Evolutionary conservation across 2,329 filamentous ascomycete genomes (phyloP), one percentile per base, ranked within the genome.

Genomic region (Metarhizium rileyi): DNA sequence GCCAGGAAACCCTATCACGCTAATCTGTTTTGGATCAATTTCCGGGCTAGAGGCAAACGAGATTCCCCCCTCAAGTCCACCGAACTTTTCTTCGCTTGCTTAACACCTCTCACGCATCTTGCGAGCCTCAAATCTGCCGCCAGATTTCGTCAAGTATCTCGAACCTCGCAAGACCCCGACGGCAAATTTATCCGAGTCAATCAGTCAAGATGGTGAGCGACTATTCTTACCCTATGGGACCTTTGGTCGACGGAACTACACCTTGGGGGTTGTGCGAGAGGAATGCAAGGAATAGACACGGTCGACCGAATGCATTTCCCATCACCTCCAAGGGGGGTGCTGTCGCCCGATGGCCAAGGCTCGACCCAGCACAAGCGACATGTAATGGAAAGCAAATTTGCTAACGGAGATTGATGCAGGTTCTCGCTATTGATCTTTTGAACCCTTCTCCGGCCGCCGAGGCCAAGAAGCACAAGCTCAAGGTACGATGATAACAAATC

Each of bases 381-480:
- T 27, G 20, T n/a, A 46, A 25, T 8, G 46, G 54, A 35, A 49
- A 49, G 41, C 43, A 27, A 50, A 44, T 48, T 49, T 70, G 72
- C 77, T 82, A 70, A 82, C 70, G 53, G 59, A 61, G 61, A 55
- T 55, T 53, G 46, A 44, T 55, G 61, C 71, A 97, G 93, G 91
- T 97, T 95, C 90, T 98, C 86, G 93, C 93, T 76, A 88, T 97
- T 82, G 93, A 98, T 83, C 90, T 98, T 70, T 86, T 98, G 77
- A 97, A 98, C 89, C 93, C 93, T 71, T 87, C 87, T 72, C 87
- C 91, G 77, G 88, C 89, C 76, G 84, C 91, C 75, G 93, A 98
- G 87, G 90, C 90, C 70, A 89, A 90, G 81, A 97, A 97, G 87
- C 93, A 98, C 88, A 98, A 98, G 89, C 89, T 98, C 75, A 98